phyloP scores from a whole-genome alignment of 495 filamentous ascomycete genomes.

The Hypoxylon rickii region DNA sequence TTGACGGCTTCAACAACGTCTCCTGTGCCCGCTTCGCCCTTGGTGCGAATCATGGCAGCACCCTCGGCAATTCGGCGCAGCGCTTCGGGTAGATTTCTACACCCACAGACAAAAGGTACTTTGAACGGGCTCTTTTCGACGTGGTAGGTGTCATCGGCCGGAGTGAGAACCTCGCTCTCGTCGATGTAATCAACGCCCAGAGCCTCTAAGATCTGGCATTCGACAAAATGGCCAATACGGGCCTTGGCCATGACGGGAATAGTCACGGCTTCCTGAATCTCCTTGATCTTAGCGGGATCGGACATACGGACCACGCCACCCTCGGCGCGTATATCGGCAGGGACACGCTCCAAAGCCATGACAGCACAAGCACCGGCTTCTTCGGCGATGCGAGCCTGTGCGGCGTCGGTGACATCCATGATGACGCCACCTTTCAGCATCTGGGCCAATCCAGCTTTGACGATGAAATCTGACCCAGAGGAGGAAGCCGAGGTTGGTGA shows the following conservation, averaged over 20 bases:
- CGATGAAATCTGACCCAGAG: constrained; percentile 57
- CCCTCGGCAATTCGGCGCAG: constrained; percentile 90
- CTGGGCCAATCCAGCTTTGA: constrained; percentile 93
- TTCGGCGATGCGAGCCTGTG: constrained; percentile 95
- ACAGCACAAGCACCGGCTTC: constrained; percentile 95
- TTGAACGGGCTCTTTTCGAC: constrained; percentile 85
- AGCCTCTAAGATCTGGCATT: constrained; percentile 97
- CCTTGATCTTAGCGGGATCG: constrained; percentile 92
- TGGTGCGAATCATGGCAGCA: constrained; percentile 98
- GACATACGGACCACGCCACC: constrained; percentile 98
- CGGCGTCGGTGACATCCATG: constrained; percentile 96
- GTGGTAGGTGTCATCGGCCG: constrained; percentile 87
- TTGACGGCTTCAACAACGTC: constrained; percentile 96
- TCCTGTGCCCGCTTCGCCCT: constrained; percentile 97
- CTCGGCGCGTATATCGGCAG: constrained; percentile 90
- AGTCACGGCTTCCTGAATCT: constrained; percentile 95
- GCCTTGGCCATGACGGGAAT: constrained; percentile 99
- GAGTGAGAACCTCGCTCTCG: constrained; percentile 94
- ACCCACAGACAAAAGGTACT: constrained; percentile 95
- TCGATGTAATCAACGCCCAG: constrained; percentile 98
- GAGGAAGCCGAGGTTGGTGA: constrained; percentile 11
- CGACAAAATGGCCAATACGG: constrained; percentile 95
- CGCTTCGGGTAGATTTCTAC: constrained; percentile 93
- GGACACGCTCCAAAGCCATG: constrained; percentile 98
- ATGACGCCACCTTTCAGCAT: constrained; percentile 99